Evolutionary conservation across 495 filamentous ascomycete genomes (phyloP), one percentile per base, ranked within the genome.

Genomic region (Chaetomium tenue): DNA sequence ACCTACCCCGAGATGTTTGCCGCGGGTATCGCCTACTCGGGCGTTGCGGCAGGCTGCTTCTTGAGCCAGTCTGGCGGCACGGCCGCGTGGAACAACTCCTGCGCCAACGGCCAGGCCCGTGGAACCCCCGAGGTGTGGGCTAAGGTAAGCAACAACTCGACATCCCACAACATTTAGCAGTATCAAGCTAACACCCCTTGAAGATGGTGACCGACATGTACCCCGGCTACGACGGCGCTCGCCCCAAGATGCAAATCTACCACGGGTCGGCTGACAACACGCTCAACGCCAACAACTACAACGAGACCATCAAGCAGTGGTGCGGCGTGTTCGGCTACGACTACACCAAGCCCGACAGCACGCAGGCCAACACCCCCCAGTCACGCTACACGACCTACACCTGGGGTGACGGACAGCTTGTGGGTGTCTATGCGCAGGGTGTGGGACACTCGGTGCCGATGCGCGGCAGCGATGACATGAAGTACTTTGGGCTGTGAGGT

Each of bases 261-360:
- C 82, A 83, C 60, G 82, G 82, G 11, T 74, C 72, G 40, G 66
- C 69, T 7, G 81, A 83, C 60, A 63, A 55, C 0, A 78, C 74
- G 9, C 70, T 84, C 37, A 68, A 64, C n/a, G 70, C 74, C 23
- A 72, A 71, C 56, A 84, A 83, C 70, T 83, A 76, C 64, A 69
- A 78, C 28, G 81, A 84, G 71, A 79, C 75, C 33, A 72, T 81
- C 58, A 83, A 83, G 75, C 73, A 83, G 68, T 84, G 81, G 82
- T 73, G 75, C 8, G 77, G 75, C 22, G 79, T 84, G 1, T 77
- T 80, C 28, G 81, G 79, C 15, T 68, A 54, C 47, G 66, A 68
- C 51, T 53, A 61, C 15, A 57, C 20, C 25, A 65, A 63, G 48
- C 68, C 70, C 13, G 65, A 66, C 40, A 13, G 47, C 5, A 66